A percentile compares a stretch with the other conserved stretches of the same genome.
Conservation (phyloP, 352 stramenopile species). For the Globisporangium yorkense region DNA sequence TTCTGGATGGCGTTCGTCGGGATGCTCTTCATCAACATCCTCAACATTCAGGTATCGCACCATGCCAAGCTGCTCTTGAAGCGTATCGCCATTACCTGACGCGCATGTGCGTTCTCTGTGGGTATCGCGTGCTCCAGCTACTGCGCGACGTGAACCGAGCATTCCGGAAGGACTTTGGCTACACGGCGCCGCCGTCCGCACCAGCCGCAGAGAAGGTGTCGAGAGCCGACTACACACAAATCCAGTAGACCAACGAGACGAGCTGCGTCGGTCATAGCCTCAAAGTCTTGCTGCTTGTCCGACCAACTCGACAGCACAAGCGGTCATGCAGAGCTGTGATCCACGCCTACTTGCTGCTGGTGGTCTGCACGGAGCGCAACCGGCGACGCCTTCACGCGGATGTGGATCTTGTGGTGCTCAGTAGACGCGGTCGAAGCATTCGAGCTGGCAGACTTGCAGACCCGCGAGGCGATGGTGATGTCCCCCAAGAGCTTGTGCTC, state of each 20-base stretch:
- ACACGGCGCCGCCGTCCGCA: not conserved
- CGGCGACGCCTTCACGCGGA: not conserved
- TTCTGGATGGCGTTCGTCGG: conserved; percentile 71
- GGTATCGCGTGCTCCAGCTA: conserved; percentile 24
- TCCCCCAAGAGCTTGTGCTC: not conserved
- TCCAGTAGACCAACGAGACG: not conserved
- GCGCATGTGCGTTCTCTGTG: not conserved
- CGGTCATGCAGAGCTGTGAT: not conserved
- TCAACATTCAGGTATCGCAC: conserved; percentile 44
- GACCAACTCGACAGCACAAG: no score
- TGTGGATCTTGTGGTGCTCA: not conserved
- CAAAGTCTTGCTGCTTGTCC: no score
- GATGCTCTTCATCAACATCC: conserved; percentile 69
- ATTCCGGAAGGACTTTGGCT: conserved; percentile 39
- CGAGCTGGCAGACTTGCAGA: not conserved
- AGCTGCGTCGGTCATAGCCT: no score
- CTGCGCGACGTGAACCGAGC: conserved; percentile 48
- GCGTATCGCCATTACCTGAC: not conserved
- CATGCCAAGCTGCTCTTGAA: no score
- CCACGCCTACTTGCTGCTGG: not conserved
- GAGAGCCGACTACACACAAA: not conserved
- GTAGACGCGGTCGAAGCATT: not conserved
- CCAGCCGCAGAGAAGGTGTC: not conserved
- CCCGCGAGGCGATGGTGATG: conserved; percentile 1
- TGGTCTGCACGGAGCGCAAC: not conserved